Conservation (phyloP, 2,329 filamentous ascomycete species). For the Cladosporium phlei region DNA sequence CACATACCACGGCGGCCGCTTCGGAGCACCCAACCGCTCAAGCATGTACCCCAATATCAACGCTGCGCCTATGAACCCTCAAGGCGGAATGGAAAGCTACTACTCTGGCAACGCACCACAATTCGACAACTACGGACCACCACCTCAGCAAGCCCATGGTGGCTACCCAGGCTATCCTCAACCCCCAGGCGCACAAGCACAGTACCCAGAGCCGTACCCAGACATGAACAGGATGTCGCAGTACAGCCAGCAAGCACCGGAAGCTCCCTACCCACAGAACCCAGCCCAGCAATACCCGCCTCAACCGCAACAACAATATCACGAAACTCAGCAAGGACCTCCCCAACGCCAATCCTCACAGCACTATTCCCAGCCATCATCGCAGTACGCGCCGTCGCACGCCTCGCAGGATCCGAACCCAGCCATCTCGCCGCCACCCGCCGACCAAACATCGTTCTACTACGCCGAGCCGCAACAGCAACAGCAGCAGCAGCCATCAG, state of each 20-base stretch:
- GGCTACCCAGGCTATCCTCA: conserved; percentile 48
- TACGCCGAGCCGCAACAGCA: conserved; percentile 48
- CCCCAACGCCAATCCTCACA: conserved; percentile 29
- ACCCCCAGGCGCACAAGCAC: conserved; percentile 35
- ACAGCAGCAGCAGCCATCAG: conserved; percentile 16
- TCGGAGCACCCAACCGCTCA: conserved; percentile 42
- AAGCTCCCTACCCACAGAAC: conserved; percentile 28
- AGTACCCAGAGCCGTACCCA: conserved; percentile 34
- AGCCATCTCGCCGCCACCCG: conserved; percentile 26
- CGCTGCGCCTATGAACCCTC: conserved; percentile 39
- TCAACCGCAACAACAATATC: conserved; percentile 29
- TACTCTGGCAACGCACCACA: conserved; percentile 64
- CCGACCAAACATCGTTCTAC: conserved; percentile 54
- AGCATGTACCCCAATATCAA: conserved; percentile 68
- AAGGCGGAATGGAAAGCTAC: conserved; percentile 66
- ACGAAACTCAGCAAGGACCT: conserved; percentile 18
- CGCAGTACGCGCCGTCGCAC: conserved; percentile 35
- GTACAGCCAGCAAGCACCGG: conserved; percentile 28
- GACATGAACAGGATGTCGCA: conserved; percentile 31
- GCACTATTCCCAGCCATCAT: conserved; percentile 29
- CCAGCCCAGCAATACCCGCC: conserved; percentile 33
- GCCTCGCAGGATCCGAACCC: conserved; percentile 26
- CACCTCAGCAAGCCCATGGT: conserved; percentile 43
- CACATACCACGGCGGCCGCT: conserved; percentile 74
- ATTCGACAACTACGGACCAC: conserved; percentile 41